A percentile compares a stretch with the other conserved stretches of the same genome.
Conservation (phyloP, 495 filamentous ascomycete genomes). For the Endocarpon pusillum region DNA sequence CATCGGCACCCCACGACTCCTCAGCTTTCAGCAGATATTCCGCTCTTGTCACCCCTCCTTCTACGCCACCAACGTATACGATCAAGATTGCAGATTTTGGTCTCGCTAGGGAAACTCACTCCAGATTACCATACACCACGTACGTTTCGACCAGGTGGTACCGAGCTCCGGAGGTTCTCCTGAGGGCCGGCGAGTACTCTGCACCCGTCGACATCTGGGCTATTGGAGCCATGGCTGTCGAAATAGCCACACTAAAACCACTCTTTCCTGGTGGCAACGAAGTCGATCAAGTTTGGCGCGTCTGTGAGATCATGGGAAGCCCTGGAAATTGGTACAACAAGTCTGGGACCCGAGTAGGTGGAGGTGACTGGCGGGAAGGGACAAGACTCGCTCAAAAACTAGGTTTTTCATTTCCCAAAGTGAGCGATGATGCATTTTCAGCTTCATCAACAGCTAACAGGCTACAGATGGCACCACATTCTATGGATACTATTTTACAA, state of each 20-base stretch:
- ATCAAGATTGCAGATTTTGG: slow-evolving; percentile 99
- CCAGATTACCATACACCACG: slow-evolving; percentile 89
- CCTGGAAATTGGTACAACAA: slow-evolving; percentile 97
- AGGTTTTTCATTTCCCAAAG: slow-evolving; percentile 94
- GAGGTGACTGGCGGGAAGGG: slow-evolving; percentile 96
- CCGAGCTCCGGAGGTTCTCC: slow-evolving; percentile 84
- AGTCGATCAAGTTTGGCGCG: slow-evolving; percentile 97
- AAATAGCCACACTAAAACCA: slow-evolving; percentile 93
- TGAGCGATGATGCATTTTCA: slow-evolving; percentile 12
- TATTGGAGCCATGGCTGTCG: slow-evolving; percentile 97
- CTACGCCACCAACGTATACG: slow-evolving; percentile 80
- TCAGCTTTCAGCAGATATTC: slow-evolving; percentile 79
- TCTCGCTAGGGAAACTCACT: slow-evolving; percentile 91
- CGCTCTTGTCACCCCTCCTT: slow-evolving; percentile 80
- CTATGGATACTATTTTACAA: slow-evolving; percentile 88
- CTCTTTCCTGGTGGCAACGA: slow-evolving; percentile 96
- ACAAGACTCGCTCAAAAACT: slow-evolving; percentile 84
- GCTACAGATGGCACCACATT: slow-evolving; percentile 80
- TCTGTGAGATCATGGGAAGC: slow-evolving; percentile 99
- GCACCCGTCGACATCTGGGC: slow-evolving; percentile 98
- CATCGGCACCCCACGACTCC: slow-evolving; percentile 67
- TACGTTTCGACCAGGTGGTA: slow-evolving; percentile 99
- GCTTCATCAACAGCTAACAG: slow-evolving; percentile 8
- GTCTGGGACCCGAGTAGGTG: slow-evolving; percentile 68
- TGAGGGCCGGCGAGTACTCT: slow-evolving; percentile 92